phyloP scores from a whole-genome alignment of 805 yeast genomes.

The Lipomyces spencermartinsiae region DNA sequence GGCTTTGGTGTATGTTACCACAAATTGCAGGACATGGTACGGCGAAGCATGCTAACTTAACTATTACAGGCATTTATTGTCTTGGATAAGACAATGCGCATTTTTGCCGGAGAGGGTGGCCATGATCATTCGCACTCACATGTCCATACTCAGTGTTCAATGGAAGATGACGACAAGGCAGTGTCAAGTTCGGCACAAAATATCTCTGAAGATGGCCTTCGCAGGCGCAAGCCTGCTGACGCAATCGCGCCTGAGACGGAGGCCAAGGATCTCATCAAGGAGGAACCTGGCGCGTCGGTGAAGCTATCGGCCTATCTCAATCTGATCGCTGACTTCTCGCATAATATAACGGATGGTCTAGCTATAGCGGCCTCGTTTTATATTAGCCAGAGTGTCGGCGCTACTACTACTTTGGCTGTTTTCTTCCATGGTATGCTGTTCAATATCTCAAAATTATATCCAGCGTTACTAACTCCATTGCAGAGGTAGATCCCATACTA shows the following conservation, averaged over 20 bases:
- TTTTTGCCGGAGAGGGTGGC: constrained; percentile 46
- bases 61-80: constrained; percentile 52
- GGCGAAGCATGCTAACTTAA: neutral
- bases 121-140: constrained; percentile 58
- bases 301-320: constrained; percentile 67
- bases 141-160: constrained; percentile 45
- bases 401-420: constrained; percentile 72
- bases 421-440: constrained; percentile 61
- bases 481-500: neutral
- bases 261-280: neutral
- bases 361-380: constrained; percentile 76
- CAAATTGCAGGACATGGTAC: neutral
- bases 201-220: constrained; percentile 11
- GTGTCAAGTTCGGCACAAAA: constrained; percentile 15
- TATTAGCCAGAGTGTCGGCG: constrained; percentile 64
- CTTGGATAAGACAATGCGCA: constrained; percentile 67
- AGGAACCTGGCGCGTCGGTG: constrained; percentile 40
- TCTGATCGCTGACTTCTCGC: constrained; percentile 72
- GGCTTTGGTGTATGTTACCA: constrained; percentile 57
- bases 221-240: constrained; percentile 16
- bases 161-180: constrained; percentile 18
- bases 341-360: constrained; percentile 78
- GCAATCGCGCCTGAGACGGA: constrained; percentile 4
- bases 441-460: neutral
- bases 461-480: neutral